Evolutionary conservation across 1,284 basidiomycete species (phyloP).

Genomic region (Papiliotrema laurentii): DNA sequence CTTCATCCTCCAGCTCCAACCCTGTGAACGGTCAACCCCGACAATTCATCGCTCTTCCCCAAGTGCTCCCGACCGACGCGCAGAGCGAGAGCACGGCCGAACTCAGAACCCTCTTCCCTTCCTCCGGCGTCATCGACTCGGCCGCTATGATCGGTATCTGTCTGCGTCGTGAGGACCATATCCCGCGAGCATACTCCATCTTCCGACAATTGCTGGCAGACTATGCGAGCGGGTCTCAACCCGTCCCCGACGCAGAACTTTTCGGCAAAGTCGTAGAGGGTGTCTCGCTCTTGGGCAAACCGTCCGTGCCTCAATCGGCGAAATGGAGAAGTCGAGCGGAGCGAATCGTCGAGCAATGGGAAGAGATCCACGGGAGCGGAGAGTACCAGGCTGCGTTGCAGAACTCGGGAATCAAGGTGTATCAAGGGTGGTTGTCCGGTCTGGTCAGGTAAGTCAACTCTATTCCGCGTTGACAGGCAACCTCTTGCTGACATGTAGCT

Average conservation of each 20-base stretch:
- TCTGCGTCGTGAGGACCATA: conserved; percentile 37
- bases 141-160: conserved; percentile 45
- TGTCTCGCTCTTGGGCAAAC: conserved; percentile 22
- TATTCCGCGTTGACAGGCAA: too few species aligned
- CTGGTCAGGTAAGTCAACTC: conserved; percentile 27
- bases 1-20: neutral
- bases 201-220: conserved; percentile 38
- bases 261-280: conserved; percentile 42
- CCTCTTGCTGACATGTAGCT: too few species aligned
- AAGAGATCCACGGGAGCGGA: conserved; percentile 13
- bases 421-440: conserved; percentile 43
- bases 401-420: conserved; percentile 38
- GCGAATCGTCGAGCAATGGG: conserved; percentile 31
- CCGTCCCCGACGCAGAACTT: conserved; percentile 35
- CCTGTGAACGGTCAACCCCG: neutral
- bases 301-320: too few species aligned
- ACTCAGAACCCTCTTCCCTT: conserved; percentile 33
- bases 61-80: neutral
- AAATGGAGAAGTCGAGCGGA: conserved; percentile 22
- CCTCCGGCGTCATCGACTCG: conserved; percentile 38
- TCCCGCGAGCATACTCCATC: conserved; percentile 43
- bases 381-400: conserved; percentile 16
- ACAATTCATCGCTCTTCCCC: neutral
- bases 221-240: conserved; percentile 11
- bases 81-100: neutral